phyloP scores from a whole-genome alignment of 169 alveolate species.

The Perkinsus olseni region DNA sequence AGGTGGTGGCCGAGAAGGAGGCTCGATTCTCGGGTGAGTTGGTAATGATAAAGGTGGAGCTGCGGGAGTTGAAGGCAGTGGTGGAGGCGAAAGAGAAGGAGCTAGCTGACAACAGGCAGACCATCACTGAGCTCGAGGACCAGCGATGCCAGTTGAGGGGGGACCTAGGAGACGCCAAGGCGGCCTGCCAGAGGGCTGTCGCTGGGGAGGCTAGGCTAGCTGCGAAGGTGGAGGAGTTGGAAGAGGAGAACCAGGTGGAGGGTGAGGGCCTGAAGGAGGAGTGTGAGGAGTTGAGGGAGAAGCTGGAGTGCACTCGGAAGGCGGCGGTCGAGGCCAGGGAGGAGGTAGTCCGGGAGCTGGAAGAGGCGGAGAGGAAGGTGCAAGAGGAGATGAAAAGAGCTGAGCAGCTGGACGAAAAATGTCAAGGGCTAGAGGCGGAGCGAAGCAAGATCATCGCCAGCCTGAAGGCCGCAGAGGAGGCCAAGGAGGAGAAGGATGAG shows the following conservation, averaged over 20 bases:
- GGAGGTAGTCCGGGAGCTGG: background rate
- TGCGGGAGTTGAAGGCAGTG: background rate
- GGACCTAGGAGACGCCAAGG: background rate
- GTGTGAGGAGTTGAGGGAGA: background rate
- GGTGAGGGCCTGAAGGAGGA: background rate
- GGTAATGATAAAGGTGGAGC: background rate
- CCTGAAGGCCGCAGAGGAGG: background rate
- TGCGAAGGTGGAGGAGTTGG: too few relatives aligned
- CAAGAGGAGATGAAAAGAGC: background rate
- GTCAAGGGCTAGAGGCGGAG: background rate
- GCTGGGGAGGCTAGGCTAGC: too few relatives aligned
- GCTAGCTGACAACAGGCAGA: background rate
- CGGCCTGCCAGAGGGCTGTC: too few relatives aligned
- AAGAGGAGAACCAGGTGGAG: too few relatives aligned
- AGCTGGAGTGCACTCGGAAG: background rate
- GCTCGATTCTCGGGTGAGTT: background rate
- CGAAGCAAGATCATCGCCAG: background rate
- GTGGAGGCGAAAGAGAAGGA: background rate
- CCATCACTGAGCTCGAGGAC: background rate
- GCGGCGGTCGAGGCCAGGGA: background rate
- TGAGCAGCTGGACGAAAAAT: background rate
- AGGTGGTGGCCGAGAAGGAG: background rate
- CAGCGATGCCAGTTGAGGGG: background rate
- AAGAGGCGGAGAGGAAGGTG: background rate
- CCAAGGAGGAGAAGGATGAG: background rate